Conservation (phyloP, 805 yeast genomes). For the Candida khao-thaluensis region DNA sequence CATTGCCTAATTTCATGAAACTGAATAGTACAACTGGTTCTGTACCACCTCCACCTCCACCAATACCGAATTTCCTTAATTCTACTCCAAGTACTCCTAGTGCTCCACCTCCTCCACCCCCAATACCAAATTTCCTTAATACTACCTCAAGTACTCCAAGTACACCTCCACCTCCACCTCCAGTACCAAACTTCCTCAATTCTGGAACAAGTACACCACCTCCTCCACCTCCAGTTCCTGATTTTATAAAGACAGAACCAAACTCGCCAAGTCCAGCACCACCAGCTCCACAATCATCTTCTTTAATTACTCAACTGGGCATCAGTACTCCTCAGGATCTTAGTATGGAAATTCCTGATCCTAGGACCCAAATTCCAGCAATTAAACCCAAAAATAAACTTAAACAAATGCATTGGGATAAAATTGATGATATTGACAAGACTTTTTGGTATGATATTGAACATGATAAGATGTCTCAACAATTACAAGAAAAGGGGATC, state of each 20-base stretch:
- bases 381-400: conserved; percentile 68
- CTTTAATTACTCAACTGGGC: background rate
- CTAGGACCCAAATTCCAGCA: conserved; percentile 13
- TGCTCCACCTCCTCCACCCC: conserved; percentile 19
- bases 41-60: conserved; percentile 22
- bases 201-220: conserved; percentile 9
- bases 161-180: conserved; percentile 15
- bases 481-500: conserved; percentile 72
- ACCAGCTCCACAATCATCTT: background rate
- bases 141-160: conserved; percentile 12
- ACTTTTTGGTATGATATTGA: conserved; percentile 83
- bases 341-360: conserved; percentile 3
- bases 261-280: conserved; percentile 1
- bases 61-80: conserved; percentile 15
- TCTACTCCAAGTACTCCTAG: conserved; percentile 4
- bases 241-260: background rate
- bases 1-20: background rate
- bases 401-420: conserved; percentile 97
- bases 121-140: conserved; percentile 15
- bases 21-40: no score
- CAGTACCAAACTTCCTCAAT: conserved; percentile 27
- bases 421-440: conserved; percentile 75
- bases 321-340: conserved; percentile 1
- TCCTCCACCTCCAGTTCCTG: conserved; percentile 17
- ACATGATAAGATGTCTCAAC: conserved; percentile 57